Base-by-base conservation (phyloP, 2,329 filamentous ascomycete genomes). In the Thielaviopsis musarum region DNA sequence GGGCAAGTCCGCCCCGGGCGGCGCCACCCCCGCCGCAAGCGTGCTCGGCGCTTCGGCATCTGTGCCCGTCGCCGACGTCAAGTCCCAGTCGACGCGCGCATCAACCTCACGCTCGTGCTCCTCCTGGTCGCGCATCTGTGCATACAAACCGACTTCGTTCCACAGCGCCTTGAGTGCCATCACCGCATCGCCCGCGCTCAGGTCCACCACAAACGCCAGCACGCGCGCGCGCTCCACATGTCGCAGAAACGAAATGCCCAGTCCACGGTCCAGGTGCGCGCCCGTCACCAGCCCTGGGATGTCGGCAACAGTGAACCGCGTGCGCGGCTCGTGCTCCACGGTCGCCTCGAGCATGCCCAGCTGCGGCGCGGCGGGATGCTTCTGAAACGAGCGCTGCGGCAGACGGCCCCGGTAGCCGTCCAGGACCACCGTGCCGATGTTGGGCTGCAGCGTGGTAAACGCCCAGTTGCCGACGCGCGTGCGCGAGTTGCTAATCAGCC, bases 191-290 rank as follows among this genome's bases (percentile, higher is more conserved):
- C 87, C 87, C 5, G 84, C 84, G 57, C 77, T 80, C 2, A 98
- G 79, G 70, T 98, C 93, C 56, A 98, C 73, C 56, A 98, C 91
- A 67, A 98, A 98, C 0, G 91, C 91, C 21, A 98, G 81, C 55
- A 97, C 88, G 52, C 88, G 84, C 13, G 93, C 93, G 52, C 93
- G 85, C 73, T 98, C 93, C 55, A 98, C 88, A 70, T 98, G 93
- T 15, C 93, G 84, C 17, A 98, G 74, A 70, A 98, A 98, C 52
- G 87, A 89, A 52, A 96, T 83, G 0, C 93, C 93, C 0, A 98
- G 79, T 0, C 93, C 93, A 64, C 84, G 86, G 71, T 98, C 91
- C 9, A 95, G 78, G 71, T 97, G 91, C 0, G 93, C 93, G 64
- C 88, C 90, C 70, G 94, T 85, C 54, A 98, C 89, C 62, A 98